Evolutionary conservation across 2,329 filamentous ascomycete genomes (phyloP).

Genomic region (Colletotrichum eremochloae): DNA sequence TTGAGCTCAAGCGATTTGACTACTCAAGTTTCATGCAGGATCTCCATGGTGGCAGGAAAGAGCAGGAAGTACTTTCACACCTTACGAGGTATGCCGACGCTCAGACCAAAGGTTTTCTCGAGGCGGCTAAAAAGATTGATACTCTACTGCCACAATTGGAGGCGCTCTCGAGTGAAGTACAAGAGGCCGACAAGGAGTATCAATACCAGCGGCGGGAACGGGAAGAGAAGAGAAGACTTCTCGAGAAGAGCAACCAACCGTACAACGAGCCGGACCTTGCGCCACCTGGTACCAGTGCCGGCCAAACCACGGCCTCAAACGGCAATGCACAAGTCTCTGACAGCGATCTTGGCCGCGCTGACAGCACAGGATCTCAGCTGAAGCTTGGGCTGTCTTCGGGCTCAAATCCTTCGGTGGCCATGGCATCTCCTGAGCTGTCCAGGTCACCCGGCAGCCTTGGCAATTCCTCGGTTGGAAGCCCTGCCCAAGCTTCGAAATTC

Average conservation of each 20-base stretch:
- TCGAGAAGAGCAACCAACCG: conserved; percentile 87
- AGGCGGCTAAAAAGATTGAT: conserved; percentile 89
- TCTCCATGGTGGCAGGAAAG: conserved; percentile 97
- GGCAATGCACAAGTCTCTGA: conserved; percentile 70
- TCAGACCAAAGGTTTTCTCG: conserved; percentile 86
- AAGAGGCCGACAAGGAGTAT: conserved; percentile 94
- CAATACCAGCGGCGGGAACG: conserved; percentile 95
- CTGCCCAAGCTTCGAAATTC: conserved; percentile 74
- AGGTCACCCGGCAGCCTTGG: conserved; percentile 69
- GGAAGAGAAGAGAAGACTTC: conserved; percentile 89
- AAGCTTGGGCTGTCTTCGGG: conserved; percentile 64
- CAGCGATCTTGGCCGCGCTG: conserved; percentile 77
- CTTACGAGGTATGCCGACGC: conserved; percentile 94
- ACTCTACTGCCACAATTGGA: conserved; percentile 89
- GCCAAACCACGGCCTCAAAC: conserved; percentile 54
- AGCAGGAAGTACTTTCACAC: conserved; percentile 95
- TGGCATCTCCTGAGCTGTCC: conserved; percentile 59
- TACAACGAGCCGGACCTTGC: conserved; percentile 78
- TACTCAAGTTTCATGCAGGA: conserved; percentile 99
- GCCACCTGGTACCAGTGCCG: conserved; percentile 52
- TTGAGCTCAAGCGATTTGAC: conserved; percentile 97
- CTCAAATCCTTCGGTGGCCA: conserved; percentile 50
- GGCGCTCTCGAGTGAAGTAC: conserved; percentile 89
- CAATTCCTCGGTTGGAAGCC: conserved; percentile 62
- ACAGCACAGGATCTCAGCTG: conserved; percentile 80